Conservation (phyloP, 345 rosid species). For the Moringa oleifera region DNA sequence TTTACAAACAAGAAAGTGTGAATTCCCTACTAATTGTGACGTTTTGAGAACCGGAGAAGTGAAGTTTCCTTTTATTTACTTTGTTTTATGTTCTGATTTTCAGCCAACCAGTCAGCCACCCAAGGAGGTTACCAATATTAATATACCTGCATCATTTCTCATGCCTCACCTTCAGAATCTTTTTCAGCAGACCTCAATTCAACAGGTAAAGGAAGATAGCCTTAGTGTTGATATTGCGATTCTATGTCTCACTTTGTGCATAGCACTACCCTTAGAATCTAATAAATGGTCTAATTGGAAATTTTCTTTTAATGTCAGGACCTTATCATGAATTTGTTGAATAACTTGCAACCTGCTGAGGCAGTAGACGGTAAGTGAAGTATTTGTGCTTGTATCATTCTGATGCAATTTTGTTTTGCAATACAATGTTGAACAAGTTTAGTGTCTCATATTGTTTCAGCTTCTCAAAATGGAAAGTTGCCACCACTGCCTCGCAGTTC, state of each 20-base stretch:
- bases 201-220: conserved; percentile 51
- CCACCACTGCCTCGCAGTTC: conserved; percentile 59
- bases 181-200: conserved; percentile 76
- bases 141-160: conserved; percentile 32
- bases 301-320: conserved; percentile 49
- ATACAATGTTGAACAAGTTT: conserved; percentile 4
- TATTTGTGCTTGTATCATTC: conserved; percentile 6
- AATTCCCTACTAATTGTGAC: too few species aligned
- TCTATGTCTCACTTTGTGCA: background rate
- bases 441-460: conserved; percentile 33
- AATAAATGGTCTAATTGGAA: conserved; percentile 12
- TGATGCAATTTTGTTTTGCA: conserved; percentile 4
- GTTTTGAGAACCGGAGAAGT: background rate
- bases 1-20: too few species aligned
- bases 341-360: conserved; percentile 61
- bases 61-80: conserved; percentile 6
- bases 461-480: conserved; percentile 75
- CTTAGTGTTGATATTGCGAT: background rate
- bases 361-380: conserved; percentile 57
- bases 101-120: conserved; percentile 56
- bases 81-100: conserved; percentile 10
- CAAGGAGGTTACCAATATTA: conserved; percentile 46
- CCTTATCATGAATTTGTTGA: conserved; percentile 58
- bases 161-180: conserved; percentile 88
- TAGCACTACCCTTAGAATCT: background rate